Percentiles rank a stretch among this genome's conserved stretches.
Conservation (phyloP, 2,329 filamentous ascomycete genomes). For the Fusarium fracticaudum region DNA sequence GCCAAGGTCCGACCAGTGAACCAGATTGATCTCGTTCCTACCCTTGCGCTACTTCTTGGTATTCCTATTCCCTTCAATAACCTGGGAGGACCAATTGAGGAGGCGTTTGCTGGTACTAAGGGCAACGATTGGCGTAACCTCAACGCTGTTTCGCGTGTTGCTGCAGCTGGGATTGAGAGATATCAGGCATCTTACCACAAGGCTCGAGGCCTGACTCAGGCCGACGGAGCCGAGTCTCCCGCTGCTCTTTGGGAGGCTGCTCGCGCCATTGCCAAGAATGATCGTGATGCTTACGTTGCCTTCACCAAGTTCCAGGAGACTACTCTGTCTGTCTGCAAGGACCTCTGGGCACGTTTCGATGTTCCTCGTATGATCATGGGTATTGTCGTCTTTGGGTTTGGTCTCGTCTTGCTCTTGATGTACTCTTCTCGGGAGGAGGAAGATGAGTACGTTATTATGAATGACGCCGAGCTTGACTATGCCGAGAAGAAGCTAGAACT, state of each 20-base stretch:
- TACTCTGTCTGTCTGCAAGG: conserved; percentile 81
- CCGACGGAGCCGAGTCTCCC: conserved; percentile 54
- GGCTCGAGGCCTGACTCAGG: conserved; percentile 74
- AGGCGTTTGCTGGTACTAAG: conserved; percentile 81
- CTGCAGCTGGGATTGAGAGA: conserved; percentile 85
- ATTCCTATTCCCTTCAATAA: conserved; percentile 97
- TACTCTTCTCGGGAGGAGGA: conserved; percentile 73
- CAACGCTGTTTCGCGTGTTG: conserved; percentile 77
- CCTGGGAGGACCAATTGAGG: conserved; percentile 89
- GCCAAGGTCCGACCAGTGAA: conserved; percentile 80
- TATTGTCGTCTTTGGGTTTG: conserved; percentile 73
- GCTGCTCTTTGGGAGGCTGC: conserved; percentile 60
- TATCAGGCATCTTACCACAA: conserved; percentile 87
- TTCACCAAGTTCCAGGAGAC: conserved; percentile 80
- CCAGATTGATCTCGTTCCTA: conserved; percentile 96
- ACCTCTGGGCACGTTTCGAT: conserved; percentile 92
- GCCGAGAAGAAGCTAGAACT: conserved; percentile 68
- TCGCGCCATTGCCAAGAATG: conserved; percentile 51
- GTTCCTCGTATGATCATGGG: conserved; percentile 85
- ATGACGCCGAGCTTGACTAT: conserved; percentile 67
- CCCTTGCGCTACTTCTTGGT: conserved; percentile 85
- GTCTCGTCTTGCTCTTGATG: conserved; percentile 74
- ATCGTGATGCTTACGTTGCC: conserved; percentile 60
- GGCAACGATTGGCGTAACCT: conserved; percentile 81
- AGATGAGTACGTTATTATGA: conserved; percentile 63